phyloP scores from a whole-genome alignment of 2,329 filamentous ascomycete genomes.

The Pestalotiopsis fici region DNA sequence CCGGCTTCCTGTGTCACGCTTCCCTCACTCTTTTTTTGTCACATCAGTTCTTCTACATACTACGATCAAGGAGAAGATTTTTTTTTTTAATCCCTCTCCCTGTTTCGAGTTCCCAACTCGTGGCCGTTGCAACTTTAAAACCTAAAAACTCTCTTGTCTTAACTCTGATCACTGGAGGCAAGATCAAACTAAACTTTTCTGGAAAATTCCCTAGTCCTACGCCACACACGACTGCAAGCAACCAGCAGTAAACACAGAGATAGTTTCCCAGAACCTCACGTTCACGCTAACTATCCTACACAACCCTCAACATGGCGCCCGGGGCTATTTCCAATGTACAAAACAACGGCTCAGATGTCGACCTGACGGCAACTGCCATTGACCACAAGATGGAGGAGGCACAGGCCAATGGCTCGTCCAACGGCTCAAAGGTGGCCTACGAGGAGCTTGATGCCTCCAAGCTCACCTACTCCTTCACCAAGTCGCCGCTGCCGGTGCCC shows the following conservation, averaged over 20 bases:
- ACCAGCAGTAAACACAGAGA: background rate
- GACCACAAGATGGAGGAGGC: conserved; percentile 46
- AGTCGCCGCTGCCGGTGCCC: conserved; percentile 26
- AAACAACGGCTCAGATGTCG: conserved; percentile 44
- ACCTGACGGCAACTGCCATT: conserved; percentile 54
- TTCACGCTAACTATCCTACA: background rate
- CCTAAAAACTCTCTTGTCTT: background rate
- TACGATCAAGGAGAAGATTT: background rate
- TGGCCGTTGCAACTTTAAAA: conserved; percentile 6
- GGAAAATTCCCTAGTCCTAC: background rate
- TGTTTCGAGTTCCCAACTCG: background rate
- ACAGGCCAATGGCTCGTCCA: conserved; percentile 29
- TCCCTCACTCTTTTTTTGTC: background rate
- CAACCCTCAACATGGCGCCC: conserved; percentile 43
- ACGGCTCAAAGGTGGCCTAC: conserved; percentile 44
- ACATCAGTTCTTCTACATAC: background rate
- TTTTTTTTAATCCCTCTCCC: too few species aligned
- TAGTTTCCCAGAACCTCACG: background rate
- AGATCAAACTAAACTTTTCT: background rate
- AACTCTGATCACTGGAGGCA: background rate
- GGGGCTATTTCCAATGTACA: conserved; percentile 41
- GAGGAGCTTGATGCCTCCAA: conserved; percentile 64
- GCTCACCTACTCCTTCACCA: conserved; percentile 50
- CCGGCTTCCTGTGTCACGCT: background rate
- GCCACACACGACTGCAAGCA: background rate